Base-by-base conservation (phyloP, 2,329 filamentous ascomycete genomes). In the Xylaria sp. region DNA sequence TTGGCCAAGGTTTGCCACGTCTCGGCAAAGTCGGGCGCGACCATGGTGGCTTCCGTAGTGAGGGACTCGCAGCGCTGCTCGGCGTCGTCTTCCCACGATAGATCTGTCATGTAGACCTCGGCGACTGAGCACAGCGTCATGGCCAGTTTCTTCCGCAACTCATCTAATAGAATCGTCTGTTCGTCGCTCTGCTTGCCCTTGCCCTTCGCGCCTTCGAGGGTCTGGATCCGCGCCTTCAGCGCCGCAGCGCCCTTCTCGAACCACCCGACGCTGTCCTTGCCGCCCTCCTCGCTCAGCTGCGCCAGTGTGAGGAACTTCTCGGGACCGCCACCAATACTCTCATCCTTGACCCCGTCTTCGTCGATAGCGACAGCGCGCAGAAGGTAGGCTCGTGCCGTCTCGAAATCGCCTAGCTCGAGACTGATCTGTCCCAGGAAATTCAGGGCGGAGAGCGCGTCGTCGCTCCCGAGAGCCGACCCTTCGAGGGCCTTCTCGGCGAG, bases 71-170 rank as follows among this genome's bases (percentile, higher is more conserved):
- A 99, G 69, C 89, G 87, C 68, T 86, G 82, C 80, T 99, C 95
- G 4, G 94, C 95, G 73, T 97, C 93, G 55, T 89, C 87, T 78
- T 97, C 94, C 92, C 86, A 95, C 72, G 91, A 95, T 71, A 98
- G 80, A 80, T 99, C 95, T 11, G 95, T 99, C 95, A 99, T 99
- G 82, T 97, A 99, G 52, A 99, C 92, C 80, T 99, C 95, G 6
- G 92, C 89, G 64, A 98, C 92, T 28, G 92, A 92, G 78, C 96
- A 99, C 37, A 99, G 84, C n/a, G 94, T 92, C 70, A 92, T 92
- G 2, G 93, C 92, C 37, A 98, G 83, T 78, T 95, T 95, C 68
- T 84, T 83, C 75, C 90, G 90, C 81, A 92, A 92, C 77, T 86
- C 91, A 28, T 89, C 84, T 42, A 88, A 71, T 23, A 79, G 64